These are phyloP conservation scores for Pichia paraexigua DNA, from an alignment of 805 yeast species.

Conservation along the genomic window DNA sequence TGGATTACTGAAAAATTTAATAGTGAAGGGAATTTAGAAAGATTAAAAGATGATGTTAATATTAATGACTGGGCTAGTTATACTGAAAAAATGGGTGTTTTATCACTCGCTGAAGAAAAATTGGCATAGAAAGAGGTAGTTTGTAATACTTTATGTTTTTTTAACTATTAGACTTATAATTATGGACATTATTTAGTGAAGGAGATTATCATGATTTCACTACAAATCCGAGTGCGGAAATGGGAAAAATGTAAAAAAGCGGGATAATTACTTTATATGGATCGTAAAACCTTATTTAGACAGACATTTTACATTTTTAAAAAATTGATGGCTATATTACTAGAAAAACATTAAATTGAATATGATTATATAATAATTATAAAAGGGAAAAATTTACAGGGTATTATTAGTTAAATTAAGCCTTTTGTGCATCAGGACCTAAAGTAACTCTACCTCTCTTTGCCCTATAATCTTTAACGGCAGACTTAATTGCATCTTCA, in stretches of 20 bases:
- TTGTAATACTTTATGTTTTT: too few relatives aligned
- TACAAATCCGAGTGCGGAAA: slow-evolving; percentile 1
- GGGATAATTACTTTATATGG: background rate
- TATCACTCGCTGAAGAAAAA: slow-evolving; percentile 36
- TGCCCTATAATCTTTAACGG: slow-evolving; percentile 87
- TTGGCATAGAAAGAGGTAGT: too few relatives aligned
- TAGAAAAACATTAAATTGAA: background rate
- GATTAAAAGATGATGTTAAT: slow-evolving; percentile 24
- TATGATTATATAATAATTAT: background rate
- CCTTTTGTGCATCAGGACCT: slow-evolving; percentile 44
- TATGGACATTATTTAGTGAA: too few relatives aligned
- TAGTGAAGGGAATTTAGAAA: slow-evolving; percentile 39
- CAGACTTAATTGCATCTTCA: slow-evolving; percentile 96
- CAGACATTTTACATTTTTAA: too few relatives aligned
- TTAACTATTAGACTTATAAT: too few relatives aligned
- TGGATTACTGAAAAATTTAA: slow-evolving; percentile 42
- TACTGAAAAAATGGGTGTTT: slow-evolving; percentile 44
- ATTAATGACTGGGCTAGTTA: slow-evolving; percentile 40
- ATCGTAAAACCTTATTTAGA: background rate
- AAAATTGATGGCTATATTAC: background rate
- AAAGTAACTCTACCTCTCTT: slow-evolving; percentile 64
- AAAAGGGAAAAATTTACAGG: background rate
- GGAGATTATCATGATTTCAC: background rate
- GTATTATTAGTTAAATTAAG: background rate
- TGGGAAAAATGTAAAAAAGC: background rate